Conservation (phyloP, 164 flowering plant species). For the Magnolia changhungtana region DNA sequence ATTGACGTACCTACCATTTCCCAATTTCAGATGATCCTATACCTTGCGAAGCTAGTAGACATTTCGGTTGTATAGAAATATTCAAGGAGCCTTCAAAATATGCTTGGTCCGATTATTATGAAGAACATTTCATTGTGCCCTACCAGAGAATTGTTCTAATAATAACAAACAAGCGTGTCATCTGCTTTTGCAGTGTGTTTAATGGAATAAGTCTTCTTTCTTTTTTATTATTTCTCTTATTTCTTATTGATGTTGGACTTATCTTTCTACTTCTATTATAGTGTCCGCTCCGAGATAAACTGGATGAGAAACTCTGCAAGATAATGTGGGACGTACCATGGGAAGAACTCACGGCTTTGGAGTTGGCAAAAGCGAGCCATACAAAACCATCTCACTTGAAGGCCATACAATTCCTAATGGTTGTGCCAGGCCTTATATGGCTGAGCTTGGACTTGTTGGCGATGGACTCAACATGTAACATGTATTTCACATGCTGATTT, state of each 20-base stretch:
- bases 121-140: conserved; percentile 70
- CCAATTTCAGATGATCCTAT: no score
- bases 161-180: conserved; percentile 75
- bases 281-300: conserved; percentile 64
- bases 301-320: conserved; percentile 88
- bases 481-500: no score
- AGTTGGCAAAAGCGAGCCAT: conserved; percentile 78
- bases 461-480: no score
- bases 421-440: no score
- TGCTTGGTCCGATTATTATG: no score
- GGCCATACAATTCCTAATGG: no score
- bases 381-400: conserved; percentile 73
- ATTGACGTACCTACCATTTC: conserved; percentile 8
- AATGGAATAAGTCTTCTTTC: neutral
- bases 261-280: conserved; percentile 18
- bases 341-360: conserved; percentile 87
- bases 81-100: no score
- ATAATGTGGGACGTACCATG: conserved; percentile 97
- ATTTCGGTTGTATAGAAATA: no score
- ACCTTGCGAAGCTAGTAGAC: no score
- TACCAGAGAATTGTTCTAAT: conserved; percentile 68
- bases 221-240: neutral
- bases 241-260: neutral
- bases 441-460: no score
- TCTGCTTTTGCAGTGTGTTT: conserved; percentile 76